phyloP scores from a whole-genome alignment of 2,329 filamentous ascomycete genomes.

The Pestalotiopsis sp. region DNA sequence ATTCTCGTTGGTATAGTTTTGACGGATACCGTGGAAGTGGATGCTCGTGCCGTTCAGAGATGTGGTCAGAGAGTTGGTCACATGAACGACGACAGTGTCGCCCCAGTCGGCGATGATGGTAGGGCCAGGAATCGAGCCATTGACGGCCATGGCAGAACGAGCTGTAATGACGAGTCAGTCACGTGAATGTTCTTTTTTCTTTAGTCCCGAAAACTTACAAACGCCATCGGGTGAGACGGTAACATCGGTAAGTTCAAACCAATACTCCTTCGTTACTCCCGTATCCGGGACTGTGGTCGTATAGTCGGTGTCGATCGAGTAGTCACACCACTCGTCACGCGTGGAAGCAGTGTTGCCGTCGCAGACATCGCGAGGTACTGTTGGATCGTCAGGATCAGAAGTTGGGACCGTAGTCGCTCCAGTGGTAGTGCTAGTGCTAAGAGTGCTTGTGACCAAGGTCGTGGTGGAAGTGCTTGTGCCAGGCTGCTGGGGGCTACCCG shows the following conservation, averaged over 20 bases:
- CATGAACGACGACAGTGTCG: conserved; percentile 41
- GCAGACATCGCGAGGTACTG: conserved; percentile 7
- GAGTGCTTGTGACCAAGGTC: not conserved
- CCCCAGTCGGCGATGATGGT: conserved; percentile 51
- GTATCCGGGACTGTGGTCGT: conserved; percentile 33
- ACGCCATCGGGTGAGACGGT: conserved; percentile 37
- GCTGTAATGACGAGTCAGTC: not conserved
- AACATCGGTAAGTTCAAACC: conserved; percentile 24
- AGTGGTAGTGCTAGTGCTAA: not conserved
- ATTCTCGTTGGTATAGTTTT: conserved; percentile 54
- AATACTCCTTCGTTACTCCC: conserved; percentile 40
- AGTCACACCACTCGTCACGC: conserved; percentile 35
- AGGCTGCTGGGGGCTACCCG: not conserved
- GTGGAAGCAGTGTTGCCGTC: conserved; percentile 9
- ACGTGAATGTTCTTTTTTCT: not conserved
- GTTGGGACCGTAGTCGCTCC: not conserved
- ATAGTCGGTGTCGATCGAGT: conserved; percentile 38
- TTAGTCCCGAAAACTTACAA: not conserved
- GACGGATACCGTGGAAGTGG: conserved; percentile 66
- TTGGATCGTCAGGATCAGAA: conserved; percentile 1
- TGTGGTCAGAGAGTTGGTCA: conserved; percentile 49
- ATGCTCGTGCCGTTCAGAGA: conserved; percentile 60
- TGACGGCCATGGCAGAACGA: conserved; percentile 38
- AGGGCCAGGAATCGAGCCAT: conserved; percentile 33
- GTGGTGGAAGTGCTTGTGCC: not conserved